These are phyloP conservation scores for Gaultheria prostrata DNA, from an alignment of 148 eudicot species.

Conservation along the genomic window DNA sequence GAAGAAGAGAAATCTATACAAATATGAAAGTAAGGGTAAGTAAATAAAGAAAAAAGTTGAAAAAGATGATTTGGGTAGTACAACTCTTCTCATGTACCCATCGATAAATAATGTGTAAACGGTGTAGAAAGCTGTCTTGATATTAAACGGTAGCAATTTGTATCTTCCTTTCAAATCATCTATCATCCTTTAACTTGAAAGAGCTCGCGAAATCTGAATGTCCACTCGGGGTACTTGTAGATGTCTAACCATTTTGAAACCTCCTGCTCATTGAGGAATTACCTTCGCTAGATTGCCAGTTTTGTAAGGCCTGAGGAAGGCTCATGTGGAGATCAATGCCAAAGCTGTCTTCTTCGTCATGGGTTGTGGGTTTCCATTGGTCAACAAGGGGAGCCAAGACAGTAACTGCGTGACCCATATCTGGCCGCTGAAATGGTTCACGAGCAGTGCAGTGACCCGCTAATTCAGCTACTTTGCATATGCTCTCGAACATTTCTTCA, in stretches of 20 bases:
- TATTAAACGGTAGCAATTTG: no score
- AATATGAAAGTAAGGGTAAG: no score
- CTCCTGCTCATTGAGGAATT: slow-evolving; percentile 19
- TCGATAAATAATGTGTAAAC: no score
- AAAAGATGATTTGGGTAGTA: no score
- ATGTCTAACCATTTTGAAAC: slow-evolving; percentile 11
- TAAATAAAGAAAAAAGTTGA: no score
- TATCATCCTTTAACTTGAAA: slow-evolving; percentile 22
- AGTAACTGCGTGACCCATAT: slow-evolving; percentile 53
- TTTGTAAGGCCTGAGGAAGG: slow-evolving; percentile 50
- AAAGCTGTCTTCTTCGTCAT: slow-evolving; percentile 29
- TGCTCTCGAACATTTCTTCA: slow-evolving; percentile 40
- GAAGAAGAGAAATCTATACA: no score
- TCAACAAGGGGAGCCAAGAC: slow-evolving; percentile 51
- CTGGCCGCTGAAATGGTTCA: slow-evolving; percentile 49
- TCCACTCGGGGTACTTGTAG: slow-evolving; percentile 25
- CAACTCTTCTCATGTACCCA: no score
- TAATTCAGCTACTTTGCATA: slow-evolving; percentile 44
- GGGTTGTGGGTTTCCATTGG: slow-evolving; percentile 45
- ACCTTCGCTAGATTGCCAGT: slow-evolving; percentile 52
- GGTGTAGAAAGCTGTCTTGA: no score
- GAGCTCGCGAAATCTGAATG: slow-evolving; percentile 26
- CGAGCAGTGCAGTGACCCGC: slow-evolving; percentile 58
- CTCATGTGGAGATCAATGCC: slow-evolving; percentile 42
- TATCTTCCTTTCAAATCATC: slow-evolving; percentile 13